Conservation (phyloP, 208 protist species). For the Leishmania guyanensis region DNA sequence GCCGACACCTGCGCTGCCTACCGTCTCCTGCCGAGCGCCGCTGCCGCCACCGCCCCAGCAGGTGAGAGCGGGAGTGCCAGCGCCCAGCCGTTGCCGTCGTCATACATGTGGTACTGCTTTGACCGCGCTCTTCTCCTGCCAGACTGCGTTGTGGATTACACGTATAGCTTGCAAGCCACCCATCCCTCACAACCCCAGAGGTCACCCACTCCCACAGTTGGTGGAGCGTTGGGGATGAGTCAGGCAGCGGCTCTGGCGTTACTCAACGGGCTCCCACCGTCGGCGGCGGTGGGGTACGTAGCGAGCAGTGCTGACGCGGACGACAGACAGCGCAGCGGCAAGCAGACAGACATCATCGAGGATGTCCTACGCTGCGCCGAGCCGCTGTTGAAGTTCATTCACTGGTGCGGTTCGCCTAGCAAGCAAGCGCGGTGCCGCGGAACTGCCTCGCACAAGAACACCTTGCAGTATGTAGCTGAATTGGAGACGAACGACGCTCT, state of each 20-base stretch:
- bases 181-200: conserved; percentile 10
- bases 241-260: not conserved
- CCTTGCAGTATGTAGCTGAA: conserved; percentile 44
- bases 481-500: conserved; percentile 50
- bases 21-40: conserved; percentile 40
- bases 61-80: not conserved
- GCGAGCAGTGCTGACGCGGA: not conserved
- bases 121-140: conserved; percentile 79
- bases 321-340: not conserved
- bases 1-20: conserved; percentile 75
- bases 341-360: conserved; percentile 11
- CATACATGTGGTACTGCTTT: conserved; percentile 86
- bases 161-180: conserved; percentile 43
- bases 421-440: not conserved
- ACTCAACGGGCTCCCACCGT: not conserved
- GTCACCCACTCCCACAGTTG: not conserved
- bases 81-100: conserved; percentile 26
- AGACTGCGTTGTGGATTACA: conserved; percentile 89
- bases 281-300: not conserved
- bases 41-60: not conserved
- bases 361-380: conserved; percentile 22
- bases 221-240: not conserved
- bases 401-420: conserved; percentile 22
- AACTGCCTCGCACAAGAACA: conserved; percentile 17
- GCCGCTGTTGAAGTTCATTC: conserved; percentile 27